phyloP scores from a whole-genome alignment of 78 protist species.

The Pigoraptor vietnamica region DNA sequence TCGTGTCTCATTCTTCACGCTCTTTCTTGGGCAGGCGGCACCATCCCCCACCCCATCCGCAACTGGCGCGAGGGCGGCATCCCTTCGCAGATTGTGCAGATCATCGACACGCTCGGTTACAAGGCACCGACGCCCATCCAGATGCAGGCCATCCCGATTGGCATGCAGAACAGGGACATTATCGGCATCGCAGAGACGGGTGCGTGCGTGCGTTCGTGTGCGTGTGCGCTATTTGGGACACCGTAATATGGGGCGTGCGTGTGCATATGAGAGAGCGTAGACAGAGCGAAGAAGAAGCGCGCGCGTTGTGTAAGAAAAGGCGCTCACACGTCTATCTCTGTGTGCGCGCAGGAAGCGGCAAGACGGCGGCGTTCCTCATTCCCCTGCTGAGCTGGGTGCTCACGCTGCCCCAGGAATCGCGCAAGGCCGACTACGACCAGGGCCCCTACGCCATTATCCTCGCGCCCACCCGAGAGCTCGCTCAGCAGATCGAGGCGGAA shows the following conservation, averaged over 20 bases:
- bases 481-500: constrained; percentile 86
- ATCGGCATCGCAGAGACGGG: constrained; percentile 75
- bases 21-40: too few species aligned
- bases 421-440: constrained; percentile 27
- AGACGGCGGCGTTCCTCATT: constrained; percentile 90
- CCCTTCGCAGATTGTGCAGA: constrained; percentile 30
- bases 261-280: too few species aligned
- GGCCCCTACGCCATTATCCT: constrained; percentile 76
- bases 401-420: constrained; percentile 44
- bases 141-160: constrained; percentile 71
- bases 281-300: constrained; percentile 95
- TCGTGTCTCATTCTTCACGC: too few species aligned
- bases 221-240: too few species aligned
- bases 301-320: too few species aligned
- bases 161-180: constrained; percentile 63
- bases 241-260: too few species aligned
- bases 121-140: constrained; percentile 84
- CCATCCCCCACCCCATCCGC: constrained; percentile 62
- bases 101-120: constrained; percentile 57
- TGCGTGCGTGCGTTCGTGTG: too few species aligned
- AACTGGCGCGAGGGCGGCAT: constrained; percentile 45
- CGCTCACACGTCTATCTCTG: too few species aligned
- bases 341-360: constrained; percentile 95
- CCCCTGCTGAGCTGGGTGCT: constrained; percentile 80
- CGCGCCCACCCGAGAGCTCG: constrained; percentile 83